Evolutionary conservation across 129 eudicot species (phyloP).

Genomic region (sunflower (Helianthus annuus)): DNA sequence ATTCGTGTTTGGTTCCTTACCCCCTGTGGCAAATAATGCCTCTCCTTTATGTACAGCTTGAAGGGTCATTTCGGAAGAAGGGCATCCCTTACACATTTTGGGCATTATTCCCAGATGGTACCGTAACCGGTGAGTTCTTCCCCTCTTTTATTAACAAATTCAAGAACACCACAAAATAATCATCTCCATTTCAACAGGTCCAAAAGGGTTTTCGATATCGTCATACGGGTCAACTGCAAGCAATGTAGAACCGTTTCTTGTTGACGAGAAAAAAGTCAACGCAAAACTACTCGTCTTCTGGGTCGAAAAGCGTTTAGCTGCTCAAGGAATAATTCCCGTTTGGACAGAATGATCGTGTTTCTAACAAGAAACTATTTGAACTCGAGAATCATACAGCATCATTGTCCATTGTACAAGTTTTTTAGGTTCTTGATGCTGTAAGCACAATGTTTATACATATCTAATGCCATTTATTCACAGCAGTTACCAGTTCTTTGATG

Average conservation of each 20-base stretch:
- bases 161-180: background rate
- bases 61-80: constrained; percentile 74
- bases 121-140: constrained; percentile 54
- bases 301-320: constrained; percentile 95
- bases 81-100: constrained; percentile 62
- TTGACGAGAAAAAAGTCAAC: constrained; percentile 72
- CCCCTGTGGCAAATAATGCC: background rate
- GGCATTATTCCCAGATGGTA: constrained; percentile 93
- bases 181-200: constrained; percentile 47
- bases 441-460: constrained; percentile 35
- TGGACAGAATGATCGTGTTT: constrained; percentile 52
- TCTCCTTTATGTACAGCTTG: constrained; percentile 47
- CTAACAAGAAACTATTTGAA: constrained; percentile 12
- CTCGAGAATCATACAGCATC: constrained; percentile 13
- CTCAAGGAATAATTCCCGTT: constrained; percentile 93
- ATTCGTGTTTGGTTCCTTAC: background rate
- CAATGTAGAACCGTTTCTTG: constrained; percentile 76
- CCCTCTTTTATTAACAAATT: constrained; percentile 5
- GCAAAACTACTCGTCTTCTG: constrained; percentile 84
- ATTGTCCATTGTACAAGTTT: constrained; percentile 17
- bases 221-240: constrained; percentile 70
- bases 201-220: constrained; percentile 75
- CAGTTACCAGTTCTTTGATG: constrained; percentile 9
- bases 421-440: constrained; percentile 32
- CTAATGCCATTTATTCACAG: constrained; percentile 28